phyloP scores from a whole-genome alignment of 441 rosid genomes.

The Brassica balearica region DNA sequence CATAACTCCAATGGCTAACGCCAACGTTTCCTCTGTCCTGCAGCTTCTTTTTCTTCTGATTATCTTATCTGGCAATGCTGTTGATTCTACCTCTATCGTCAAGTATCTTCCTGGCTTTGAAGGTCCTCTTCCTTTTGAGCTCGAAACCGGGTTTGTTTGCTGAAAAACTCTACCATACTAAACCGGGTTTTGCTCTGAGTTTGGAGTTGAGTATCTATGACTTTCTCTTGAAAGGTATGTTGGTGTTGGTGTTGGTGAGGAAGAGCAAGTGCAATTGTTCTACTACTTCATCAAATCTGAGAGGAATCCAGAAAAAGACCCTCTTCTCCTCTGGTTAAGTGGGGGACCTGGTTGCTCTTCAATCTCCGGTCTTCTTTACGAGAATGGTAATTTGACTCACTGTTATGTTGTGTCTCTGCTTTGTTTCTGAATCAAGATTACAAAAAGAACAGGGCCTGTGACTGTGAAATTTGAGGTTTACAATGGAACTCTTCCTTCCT shows the following conservation, averaged over 20 bases:
- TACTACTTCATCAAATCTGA: constrained; percentile 47
- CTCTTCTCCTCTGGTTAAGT: constrained; percentile 74
- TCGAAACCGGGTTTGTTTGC: constrained; percentile 56
- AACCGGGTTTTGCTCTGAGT: background rate
- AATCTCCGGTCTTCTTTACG: constrained; percentile 54
- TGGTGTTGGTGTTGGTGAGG: constrained; percentile 46
- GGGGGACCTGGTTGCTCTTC: constrained; percentile 87
- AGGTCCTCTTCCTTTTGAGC: constrained; percentile 57
- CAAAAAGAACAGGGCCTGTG: constrained; percentile 56
- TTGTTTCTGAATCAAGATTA: background rate
- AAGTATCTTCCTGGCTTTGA: constrained; percentile 53
- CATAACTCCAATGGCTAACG: constrained; percentile 26
- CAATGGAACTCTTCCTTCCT: constrained; percentile 69
- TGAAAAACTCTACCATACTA: background rate
- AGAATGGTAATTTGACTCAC: constrained; percentile 38
- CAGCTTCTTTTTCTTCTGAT: constrained; percentile 1
- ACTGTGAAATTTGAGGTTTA: constrained; percentile 52
- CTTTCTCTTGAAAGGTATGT: constrained; percentile 35
- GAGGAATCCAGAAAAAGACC: constrained; percentile 49
- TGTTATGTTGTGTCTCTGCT: constrained; percentile 28
- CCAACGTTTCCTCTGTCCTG: constrained; percentile 7
- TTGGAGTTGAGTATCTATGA: background rate
- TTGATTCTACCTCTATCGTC: constrained; percentile 35
- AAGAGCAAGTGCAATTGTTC: constrained; percentile 42
- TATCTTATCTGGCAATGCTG: background rate